A percentile compares a stretch with the other conserved stretches of the same genome.
Conservation (phyloP, 2,329 filamentous ascomycete species). For the Diaporthe sp. region DNA sequence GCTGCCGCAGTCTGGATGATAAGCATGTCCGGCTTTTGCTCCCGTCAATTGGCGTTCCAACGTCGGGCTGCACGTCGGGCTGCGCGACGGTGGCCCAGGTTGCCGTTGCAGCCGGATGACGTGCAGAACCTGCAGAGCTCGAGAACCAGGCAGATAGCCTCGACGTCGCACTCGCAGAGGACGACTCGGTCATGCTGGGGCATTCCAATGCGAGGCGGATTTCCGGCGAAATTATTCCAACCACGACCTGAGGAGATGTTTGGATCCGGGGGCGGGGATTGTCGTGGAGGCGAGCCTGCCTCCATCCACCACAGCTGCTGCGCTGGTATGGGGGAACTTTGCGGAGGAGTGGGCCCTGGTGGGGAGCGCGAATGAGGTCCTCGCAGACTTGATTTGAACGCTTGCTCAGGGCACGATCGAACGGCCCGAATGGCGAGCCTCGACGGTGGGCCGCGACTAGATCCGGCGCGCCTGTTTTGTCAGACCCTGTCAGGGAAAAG, state of each 20-base stretch:
- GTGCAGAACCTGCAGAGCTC: constrained; percentile 5
- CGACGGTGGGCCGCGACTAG: constrained; percentile 3
- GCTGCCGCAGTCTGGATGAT: neutral
- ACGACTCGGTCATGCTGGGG: constrained; percentile 8
- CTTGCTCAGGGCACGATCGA: constrained; percentile 1
- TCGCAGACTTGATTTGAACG: constrained; percentile 3
- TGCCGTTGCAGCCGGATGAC: constrained; percentile 31
- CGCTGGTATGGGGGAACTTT: constrained; percentile 29
- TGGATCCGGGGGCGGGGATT: constrained; percentile 28
- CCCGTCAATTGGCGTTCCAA: neutral
- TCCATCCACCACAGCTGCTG: constrained; percentile 20
- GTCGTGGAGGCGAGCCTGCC: constrained; percentile 21
- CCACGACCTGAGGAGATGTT: neutral
- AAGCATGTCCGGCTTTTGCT: neutral
- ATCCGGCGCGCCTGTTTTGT: neutral
- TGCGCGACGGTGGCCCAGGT: neutral
- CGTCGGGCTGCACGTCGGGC: neutral
- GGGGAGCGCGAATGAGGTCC: constrained; percentile 17
- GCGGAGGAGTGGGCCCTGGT: constrained; percentile 16
- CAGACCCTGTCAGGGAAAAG: neutral
- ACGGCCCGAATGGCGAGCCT: constrained; percentile 27
- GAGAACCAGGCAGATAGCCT: neutral
- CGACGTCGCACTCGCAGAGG: neutral
- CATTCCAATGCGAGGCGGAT: neutral
- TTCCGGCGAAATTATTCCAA: neutral